phyloP scores from a whole-genome alignment of 2,329 filamentous ascomycete species.

The Pseudogymnoascus destructans region DNA sequence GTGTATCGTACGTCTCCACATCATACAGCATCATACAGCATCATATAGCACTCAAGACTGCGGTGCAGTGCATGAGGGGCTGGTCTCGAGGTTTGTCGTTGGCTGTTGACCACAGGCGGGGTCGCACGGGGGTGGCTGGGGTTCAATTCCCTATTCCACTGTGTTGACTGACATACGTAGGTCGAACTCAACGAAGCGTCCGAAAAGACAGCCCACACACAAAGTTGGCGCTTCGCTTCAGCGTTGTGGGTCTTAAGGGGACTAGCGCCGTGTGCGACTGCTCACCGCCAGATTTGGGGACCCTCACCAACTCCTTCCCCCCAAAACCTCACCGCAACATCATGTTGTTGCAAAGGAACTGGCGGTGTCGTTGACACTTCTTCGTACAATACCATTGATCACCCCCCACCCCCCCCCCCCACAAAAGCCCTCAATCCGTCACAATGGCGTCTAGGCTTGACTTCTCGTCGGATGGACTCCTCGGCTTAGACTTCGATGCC shows the following conservation, averaged over 20 bases:
- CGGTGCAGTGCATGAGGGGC: neutral
- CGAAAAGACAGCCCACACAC: neutral
- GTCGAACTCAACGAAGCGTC: neutral
- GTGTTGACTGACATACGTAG: too few species aligned
- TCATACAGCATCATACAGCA: neutral
- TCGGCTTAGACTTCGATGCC: constrained; percentile 49
- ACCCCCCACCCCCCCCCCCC: constrained; percentile 24
- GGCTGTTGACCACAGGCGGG: neutral
- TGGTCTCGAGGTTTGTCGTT: constrained; percentile 1
- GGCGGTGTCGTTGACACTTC: constrained; percentile 25
- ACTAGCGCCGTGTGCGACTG: constrained; percentile 2
- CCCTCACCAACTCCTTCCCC: constrained; percentile 23
- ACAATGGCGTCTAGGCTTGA: constrained; percentile 43
- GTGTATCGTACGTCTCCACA: neutral
- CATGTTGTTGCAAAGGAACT: constrained; percentile 22
- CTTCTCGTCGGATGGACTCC: constrained; percentile 48
- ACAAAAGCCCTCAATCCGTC: constrained; percentile 20
- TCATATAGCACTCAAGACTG: neutral
- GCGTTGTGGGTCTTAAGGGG: neutral
- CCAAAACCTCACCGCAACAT: constrained; percentile 25
- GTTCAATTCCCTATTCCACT: neutral
- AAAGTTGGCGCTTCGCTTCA: constrained; percentile 6
- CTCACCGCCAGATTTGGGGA: constrained; percentile 10
- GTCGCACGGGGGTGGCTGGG: constrained; percentile 6
- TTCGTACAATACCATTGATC: constrained; percentile 35